Conservation (phyloP, 768 basidiomycete species). For the Amanita muscaria region DNA sequence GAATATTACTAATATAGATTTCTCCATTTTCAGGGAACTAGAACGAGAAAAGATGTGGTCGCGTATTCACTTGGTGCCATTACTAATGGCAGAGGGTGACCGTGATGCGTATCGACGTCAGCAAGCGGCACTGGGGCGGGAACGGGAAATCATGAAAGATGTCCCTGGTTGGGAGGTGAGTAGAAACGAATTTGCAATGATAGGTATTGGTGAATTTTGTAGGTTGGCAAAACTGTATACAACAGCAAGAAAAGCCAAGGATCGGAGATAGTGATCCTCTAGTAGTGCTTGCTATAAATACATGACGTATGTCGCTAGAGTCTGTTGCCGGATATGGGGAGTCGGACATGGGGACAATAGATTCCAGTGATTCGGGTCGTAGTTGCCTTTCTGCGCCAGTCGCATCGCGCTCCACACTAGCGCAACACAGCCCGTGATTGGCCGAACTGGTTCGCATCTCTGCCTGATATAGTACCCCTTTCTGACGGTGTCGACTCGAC, state of each 20-base stretch:
- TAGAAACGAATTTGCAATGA: slow-evolving; percentile 10
- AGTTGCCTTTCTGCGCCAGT: slow-evolving; percentile 9
- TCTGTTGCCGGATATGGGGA: slow-evolving; percentile 8
- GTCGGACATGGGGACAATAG: no score
- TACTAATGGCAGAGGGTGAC: slow-evolving; percentile 90
- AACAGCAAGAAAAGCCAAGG: slow-evolving; percentile 62
- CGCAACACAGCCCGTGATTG: slow-evolving; percentile 7
- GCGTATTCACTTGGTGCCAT: slow-evolving; percentile 86
- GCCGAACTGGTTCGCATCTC: slow-evolving; percentile 7
- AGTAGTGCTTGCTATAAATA: slow-evolving; percentile 1
- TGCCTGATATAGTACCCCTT: slow-evolving; percentile 12
- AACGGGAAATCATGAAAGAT: slow-evolving; percentile 91
- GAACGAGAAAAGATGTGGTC: slow-evolving; percentile 92
- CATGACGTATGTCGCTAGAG: not conserved
- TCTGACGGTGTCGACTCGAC: slow-evolving; percentile 28
- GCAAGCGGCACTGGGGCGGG: slow-evolving; percentile 68
- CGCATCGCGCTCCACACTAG: not conserved
- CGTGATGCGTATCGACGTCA: slow-evolving; percentile 79
- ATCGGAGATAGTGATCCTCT: slow-evolving; percentile 31
- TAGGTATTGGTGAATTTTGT: slow-evolving; percentile 1
- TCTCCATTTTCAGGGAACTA: slow-evolving; percentile 61
- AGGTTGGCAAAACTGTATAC: slow-evolving; percentile 87
- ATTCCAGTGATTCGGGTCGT: slow-evolving; percentile 12
- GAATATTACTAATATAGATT: slow-evolving; percentile 34
- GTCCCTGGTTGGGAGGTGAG: slow-evolving; percentile 92